Evolutionary conservation across 768 basidiomycete species (phyloP).

Genomic region (Chalciporus piperatus): DNA sequence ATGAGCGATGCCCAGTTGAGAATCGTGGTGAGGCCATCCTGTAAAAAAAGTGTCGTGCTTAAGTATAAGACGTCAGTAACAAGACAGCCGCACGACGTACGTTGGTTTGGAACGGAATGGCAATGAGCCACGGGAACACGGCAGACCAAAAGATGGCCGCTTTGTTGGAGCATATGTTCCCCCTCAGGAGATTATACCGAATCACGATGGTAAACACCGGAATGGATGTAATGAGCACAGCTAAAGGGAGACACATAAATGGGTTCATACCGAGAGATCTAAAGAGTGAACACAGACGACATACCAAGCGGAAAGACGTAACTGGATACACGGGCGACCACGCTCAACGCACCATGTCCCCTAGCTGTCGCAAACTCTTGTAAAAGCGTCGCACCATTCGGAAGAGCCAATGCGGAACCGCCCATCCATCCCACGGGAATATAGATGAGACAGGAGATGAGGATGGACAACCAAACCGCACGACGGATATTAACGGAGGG

Average conservation of each 20-base stretch:
- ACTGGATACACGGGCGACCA: slow-evolving; percentile 13
- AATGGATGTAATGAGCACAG: slow-evolving; percentile 25
- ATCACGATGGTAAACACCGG: slow-evolving; percentile 24
- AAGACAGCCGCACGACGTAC: slow-evolving; percentile 5
- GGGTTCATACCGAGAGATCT: neutral
- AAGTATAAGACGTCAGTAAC: neutral
- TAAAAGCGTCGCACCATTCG: slow-evolving; percentile 12
- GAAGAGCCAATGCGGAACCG: slow-evolving; percentile 10
- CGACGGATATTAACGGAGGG: slow-evolving; percentile 20
- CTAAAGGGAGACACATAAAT: slow-evolving; percentile 1
- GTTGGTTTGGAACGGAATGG: slow-evolving; percentile 26
- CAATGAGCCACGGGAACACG: slow-evolving; percentile 21
- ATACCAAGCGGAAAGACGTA: slow-evolving; percentile 21
- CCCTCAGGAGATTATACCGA: slow-evolving; percentile 24
- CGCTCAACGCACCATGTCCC: slow-evolving; percentile 2
- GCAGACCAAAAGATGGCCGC: slow-evolving; percentile 24
- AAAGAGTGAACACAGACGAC: neutral
- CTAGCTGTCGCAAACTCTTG: slow-evolving; percentile 11
- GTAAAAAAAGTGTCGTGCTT: neutral
- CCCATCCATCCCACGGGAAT: slow-evolving; percentile 25
- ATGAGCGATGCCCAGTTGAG: slow-evolving; percentile 26
- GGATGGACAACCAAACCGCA: slow-evolving; percentile 20
- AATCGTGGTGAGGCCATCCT: slow-evolving; percentile 17
- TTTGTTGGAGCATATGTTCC: slow-evolving; percentile 23
- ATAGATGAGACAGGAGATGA: slow-evolving; percentile 25